Evolutionary conservation across 495 filamentous ascomycete genomes (phyloP), one percentile per base, ranked within the genome.

Genomic region (Penicillium daleae): DNA sequence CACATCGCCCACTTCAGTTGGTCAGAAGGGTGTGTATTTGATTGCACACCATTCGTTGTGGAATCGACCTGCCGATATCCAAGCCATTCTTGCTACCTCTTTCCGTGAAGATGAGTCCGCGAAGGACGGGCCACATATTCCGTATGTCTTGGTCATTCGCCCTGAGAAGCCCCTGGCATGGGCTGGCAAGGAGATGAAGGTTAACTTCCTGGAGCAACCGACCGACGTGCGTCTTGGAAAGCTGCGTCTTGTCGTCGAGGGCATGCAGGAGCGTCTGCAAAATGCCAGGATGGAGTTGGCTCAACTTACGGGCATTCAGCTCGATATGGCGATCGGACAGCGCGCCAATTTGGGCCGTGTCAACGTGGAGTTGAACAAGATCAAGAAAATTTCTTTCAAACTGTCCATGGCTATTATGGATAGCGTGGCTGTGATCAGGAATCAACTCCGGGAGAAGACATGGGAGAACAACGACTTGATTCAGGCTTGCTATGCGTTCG

Each of bases 381-480:
- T 98, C 66, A 96, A 96, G 72, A 95, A 92, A 74, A 94, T 92
- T 0, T 91, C 92, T 29, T 98, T 96, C 82, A 96, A 95, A 74
- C 81, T 99, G 35, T 97, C 92, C n/a, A 97, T 97, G 77, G 90
- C 93, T 12, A 98, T 98, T 74, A 98, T 99, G 96, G 94, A 98
- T 70, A 97, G 93, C 69, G 95, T 99, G 57, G 92, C 94, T 66
- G 89, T 90, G 55, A 94, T 98, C 62, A 84, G 93, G 56, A 84
- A 88, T 60, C 94, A 98, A 75, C 64, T 82, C 5, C 74, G 61
- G 44, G 92, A 92, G 21, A 83, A 84, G 60, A 90, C 87, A 2
- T 82, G 96, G 49, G 91, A 96, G 59, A 97, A 94, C 70, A 93
- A 96, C 62, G 95, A 99, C 66, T 83, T 99, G 27, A 92, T 99